Evolutionary conservation across 352 stramenopile species (phyloP).

Genomic region (Thraustochytrium striatum): DNA sequence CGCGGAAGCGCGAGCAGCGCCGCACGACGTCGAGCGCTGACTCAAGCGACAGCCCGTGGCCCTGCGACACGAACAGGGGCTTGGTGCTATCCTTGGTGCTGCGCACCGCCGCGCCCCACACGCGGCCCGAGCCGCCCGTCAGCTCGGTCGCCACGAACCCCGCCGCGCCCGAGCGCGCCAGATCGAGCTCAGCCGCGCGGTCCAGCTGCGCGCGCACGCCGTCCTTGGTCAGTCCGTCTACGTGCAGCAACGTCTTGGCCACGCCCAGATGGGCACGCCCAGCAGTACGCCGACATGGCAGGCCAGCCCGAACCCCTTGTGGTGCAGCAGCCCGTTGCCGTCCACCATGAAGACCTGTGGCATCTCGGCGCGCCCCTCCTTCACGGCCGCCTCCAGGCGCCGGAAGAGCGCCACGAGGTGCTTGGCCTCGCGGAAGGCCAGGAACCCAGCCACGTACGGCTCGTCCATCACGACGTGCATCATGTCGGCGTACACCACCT

Average conservation of each 20-base stretch:
- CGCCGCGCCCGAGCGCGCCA: slow-evolving; percentile 47
- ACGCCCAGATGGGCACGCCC: slow-evolving; percentile 81
- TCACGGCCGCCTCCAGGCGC: slow-evolving; percentile 41
- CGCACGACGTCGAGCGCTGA: slow-evolving; percentile 63
- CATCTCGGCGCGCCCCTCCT: slow-evolving; percentile 11
- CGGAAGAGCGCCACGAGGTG: slow-evolving; percentile 25
- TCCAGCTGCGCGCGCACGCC: slow-evolving; percentile 63
- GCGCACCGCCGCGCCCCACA: slow-evolving; percentile 65
- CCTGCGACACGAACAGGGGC: slow-evolving; percentile 75
- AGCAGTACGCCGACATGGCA: slow-evolving; percentile 83
- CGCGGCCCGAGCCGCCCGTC: slow-evolving; percentile 62
- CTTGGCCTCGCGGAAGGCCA: slow-evolving; percentile 52
- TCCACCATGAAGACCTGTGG: slow-evolving; percentile 86
- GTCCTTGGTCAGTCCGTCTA: slow-evolving; percentile 69
- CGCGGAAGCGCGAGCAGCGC: slow-evolving; percentile 64
- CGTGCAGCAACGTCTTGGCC: slow-evolving; percentile 78
- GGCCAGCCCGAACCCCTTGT: slow-evolving; percentile 80
- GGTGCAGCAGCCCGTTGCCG: slow-evolving; percentile 66
- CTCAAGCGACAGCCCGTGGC: slow-evolving; percentile 65
- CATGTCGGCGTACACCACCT: slow-evolving; percentile 41
- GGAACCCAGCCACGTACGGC: slow-evolving; percentile 29
- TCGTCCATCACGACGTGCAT: slow-evolving; percentile 28
- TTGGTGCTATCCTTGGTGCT: slow-evolving; percentile 60
- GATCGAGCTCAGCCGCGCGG: too few relatives aligned
- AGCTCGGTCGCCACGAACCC: slow-evolving; percentile 48